phyloP scores from a whole-genome alignment of 1,284 basidiomycete species.

The Papiliotrema nemorosa region DNA sequence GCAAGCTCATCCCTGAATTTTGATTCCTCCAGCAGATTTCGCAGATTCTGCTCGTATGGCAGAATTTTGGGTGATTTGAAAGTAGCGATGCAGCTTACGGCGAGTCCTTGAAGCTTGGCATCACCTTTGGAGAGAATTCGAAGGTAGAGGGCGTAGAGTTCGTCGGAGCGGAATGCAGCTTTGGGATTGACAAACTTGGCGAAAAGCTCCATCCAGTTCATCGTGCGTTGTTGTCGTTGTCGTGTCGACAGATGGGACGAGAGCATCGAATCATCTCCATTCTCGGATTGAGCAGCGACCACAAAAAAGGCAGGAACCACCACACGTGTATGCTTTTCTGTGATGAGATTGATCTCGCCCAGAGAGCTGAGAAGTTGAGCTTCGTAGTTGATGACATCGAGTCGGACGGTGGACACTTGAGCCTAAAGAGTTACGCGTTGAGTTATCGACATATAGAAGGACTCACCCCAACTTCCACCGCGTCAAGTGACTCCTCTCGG shows the following conservation, averaged over 20 bases:
- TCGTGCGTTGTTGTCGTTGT: conserved; percentile 53
- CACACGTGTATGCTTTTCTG: conserved; percentile 78
- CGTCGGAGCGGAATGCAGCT: conserved; percentile 68
- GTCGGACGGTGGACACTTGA: conserved; percentile 61
- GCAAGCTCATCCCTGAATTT: conserved; percentile 85
- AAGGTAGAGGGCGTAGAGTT: conserved; percentile 66
- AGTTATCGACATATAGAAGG: neutral
- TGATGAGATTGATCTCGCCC: conserved; percentile 62
- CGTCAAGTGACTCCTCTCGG: conserved; percentile 23
- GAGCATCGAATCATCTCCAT: conserved; percentile 9
- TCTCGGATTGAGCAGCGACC: conserved; percentile 24
- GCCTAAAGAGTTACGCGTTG: conserved; percentile 50
- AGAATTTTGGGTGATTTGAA: conserved; percentile 72
- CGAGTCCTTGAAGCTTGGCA: conserved; percentile 67
- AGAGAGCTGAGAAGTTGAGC: conserved; percentile 69
- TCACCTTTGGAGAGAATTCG: conserved; percentile 84
- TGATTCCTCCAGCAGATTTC: conserved; percentile 73
- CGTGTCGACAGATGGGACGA: conserved; percentile 41
- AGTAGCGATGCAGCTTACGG: conserved; percentile 75
- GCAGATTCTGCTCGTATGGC: conserved; percentile 66
- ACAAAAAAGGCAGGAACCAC: conserved; percentile 73
- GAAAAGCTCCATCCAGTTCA: conserved; percentile 78
- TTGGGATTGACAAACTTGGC: conserved; percentile 89
- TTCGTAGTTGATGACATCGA: conserved; percentile 74
- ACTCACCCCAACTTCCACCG: conserved; percentile 34